phyloP scores from a whole-genome alignment of 2,329 filamentous ascomycete species.

The Cucurbitaria berberidis region DNA sequence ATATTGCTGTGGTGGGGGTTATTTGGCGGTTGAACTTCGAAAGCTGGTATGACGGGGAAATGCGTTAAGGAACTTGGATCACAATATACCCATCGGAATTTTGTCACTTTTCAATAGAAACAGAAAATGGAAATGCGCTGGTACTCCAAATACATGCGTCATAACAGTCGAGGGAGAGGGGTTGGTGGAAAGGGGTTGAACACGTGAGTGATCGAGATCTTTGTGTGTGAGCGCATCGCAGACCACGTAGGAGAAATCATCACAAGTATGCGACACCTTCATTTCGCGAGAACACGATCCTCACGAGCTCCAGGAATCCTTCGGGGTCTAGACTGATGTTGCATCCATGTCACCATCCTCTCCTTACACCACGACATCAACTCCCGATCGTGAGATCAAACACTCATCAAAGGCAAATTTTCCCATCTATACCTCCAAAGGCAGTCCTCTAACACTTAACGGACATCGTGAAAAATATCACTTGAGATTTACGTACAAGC shows the following conservation, averaged over 20 bases:
- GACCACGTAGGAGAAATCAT: background rate
- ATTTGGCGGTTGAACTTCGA: constrained; percentile 25
- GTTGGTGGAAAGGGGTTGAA: background rate
- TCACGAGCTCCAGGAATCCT: background rate
- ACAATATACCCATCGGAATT: constrained; percentile 17
- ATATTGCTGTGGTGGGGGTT: constrained; percentile 20
- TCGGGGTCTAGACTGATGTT: background rate
- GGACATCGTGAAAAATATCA: constrained; percentile 10
- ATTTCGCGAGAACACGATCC: background rate
- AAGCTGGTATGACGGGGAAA: background rate
- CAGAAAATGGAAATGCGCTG: background rate
- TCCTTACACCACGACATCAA: background rate
- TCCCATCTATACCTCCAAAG: constrained; percentile 25
- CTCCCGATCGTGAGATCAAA: constrained; percentile 10
- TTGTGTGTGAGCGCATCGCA: background rate
- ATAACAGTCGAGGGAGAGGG: background rate
- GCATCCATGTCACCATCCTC: background rate
- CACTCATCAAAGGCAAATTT: constrained; percentile 13
- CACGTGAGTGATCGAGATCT: background rate
- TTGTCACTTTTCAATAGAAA: background rate
- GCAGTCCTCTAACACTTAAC: constrained; percentile 26
- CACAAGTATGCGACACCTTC: background rate
- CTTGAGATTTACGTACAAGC: constrained; percentile 27
- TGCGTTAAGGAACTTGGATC: constrained; percentile 8
- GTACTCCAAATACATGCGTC: background rate